These are phyloP conservation scores for Crithidia brevicula DNA, from an alignment of 208 protist species.

Conservation along the genomic window DNA sequence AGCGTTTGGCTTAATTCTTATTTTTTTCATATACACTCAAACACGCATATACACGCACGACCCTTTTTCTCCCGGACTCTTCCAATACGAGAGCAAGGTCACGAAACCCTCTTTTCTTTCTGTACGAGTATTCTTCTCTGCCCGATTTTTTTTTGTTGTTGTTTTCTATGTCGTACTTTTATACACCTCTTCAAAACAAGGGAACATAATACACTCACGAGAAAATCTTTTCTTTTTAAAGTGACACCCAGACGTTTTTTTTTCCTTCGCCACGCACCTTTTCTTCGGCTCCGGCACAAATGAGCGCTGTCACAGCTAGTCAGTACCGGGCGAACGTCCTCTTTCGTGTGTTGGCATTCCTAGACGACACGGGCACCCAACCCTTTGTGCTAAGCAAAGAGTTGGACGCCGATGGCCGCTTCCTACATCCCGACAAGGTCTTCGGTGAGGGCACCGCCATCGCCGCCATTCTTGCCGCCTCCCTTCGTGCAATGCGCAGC, in stretches of 20 bases:
- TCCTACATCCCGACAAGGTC: slow-evolving; percentile 35
- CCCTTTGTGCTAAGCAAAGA: slow-evolving; percentile 51
- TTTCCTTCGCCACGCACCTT: neutral
- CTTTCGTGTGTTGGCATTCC: slow-evolving; percentile 81
- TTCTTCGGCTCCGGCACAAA: neutral
- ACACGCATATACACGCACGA: too few relatives aligned
- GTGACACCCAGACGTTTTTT: too few relatives aligned
- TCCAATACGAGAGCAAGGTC: too few relatives aligned
- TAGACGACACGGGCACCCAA: slow-evolving; percentile 82
- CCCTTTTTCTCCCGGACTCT: too few relatives aligned
- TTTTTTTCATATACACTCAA: too few relatives aligned
- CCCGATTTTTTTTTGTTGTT: neutral
- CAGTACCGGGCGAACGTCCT: slow-evolving; percentile 61
- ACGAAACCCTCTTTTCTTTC: too few relatives aligned
- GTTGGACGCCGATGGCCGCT: slow-evolving; percentile 41
- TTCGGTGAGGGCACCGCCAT: slow-evolving; percentile 47
- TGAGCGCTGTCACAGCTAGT: slow-evolving; percentile 18
- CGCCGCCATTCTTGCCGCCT: slow-evolving; percentile 47
- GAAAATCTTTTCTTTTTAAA: too few relatives aligned
- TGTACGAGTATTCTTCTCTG: slow-evolving; percentile 8
- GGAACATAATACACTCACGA: too few relatives aligned
- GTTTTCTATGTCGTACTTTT: neutral
- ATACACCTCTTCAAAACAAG: too few relatives aligned
- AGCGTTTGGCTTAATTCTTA: too few relatives aligned
- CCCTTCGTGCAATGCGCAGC: slow-evolving; percentile 46